phyloP scores from a whole-genome alignment of 768 basidiomycete species.

The Clavulina sp. region DNA sequence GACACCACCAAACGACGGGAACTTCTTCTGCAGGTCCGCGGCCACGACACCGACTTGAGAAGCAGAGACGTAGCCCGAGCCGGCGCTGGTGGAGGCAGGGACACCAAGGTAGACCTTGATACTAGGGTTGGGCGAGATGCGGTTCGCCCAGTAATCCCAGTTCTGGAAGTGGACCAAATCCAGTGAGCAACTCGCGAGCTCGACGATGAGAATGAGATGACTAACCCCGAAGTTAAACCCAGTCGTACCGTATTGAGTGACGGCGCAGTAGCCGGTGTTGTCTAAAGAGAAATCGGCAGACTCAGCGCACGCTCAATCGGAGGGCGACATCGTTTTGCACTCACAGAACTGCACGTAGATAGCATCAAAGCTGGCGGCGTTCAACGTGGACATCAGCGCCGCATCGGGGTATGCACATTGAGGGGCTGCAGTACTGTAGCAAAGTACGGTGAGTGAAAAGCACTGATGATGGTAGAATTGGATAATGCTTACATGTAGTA shows the following conservation, averaged over 20 bases:
- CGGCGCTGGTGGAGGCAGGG: constrained; percentile 41
- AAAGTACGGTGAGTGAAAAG: constrained; percentile 21
- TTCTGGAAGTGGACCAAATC: background rate
- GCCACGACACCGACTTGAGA: constrained; percentile 1
- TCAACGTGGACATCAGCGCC: constrained; percentile 38
- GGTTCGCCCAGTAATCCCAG: constrained; percentile 51
- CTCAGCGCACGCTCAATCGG: background rate
- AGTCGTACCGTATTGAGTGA: background rate
- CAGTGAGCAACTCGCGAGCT: background rate
- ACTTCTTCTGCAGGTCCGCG: constrained; percentile 5
- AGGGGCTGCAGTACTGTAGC: constrained; percentile 39
- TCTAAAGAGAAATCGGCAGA: background rate
- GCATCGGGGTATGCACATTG: constrained; percentile 56
- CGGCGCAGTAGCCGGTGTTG: constrained; percentile 1
- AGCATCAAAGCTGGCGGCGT: constrained; percentile 48
- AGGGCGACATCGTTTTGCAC: background rate
- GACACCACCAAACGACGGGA: constrained; percentile 11
- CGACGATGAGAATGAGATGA: background rate
- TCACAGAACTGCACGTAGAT: constrained; percentile 52
- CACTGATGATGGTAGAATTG: background rate
- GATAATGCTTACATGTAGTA: constrained; percentile 14
- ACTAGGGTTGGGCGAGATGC: constrained; percentile 34
- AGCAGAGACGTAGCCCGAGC: constrained; percentile 29
- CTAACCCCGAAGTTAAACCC: constrained; percentile 21
- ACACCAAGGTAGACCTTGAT: constrained; percentile 52